Percentiles rank a stretch among this genome's conserved stretches.
These are phyloP conservation scores for Craterostigma plantagineum DNA, from an alignment of 257 asterid genomes.

Conservation along the genomic window DNA sequence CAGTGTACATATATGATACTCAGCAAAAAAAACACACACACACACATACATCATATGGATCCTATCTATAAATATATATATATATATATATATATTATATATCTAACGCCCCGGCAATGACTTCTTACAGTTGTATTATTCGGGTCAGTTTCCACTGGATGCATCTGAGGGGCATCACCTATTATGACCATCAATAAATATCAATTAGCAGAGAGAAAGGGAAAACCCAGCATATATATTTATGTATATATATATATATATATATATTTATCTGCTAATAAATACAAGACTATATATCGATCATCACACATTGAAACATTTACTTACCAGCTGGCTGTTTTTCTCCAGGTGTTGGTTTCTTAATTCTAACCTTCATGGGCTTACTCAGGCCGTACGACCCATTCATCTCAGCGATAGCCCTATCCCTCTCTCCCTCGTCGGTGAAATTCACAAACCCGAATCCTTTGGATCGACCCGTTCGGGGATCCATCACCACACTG, in stretches of 20 bases:
- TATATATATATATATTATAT: too few relatives aligned
- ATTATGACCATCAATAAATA: slow-evolving; percentile 56
- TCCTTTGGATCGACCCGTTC: slow-evolving; percentile 94
- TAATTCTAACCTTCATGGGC: slow-evolving; percentile 96
- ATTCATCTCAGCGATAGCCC: slow-evolving; percentile 96
- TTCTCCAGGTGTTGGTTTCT: slow-evolving; percentile 40
- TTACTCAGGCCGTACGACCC: slow-evolving; percentile 86
- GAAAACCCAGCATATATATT: too few relatives aligned
- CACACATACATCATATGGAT: too few relatives aligned
- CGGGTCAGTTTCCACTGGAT: slow-evolving; percentile 55
- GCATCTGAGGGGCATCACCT: slow-evolving; percentile 54
- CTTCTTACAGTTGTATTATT: slow-evolving; percentile 80
- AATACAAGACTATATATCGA: too few relatives aligned
- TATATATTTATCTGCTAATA: too few relatives aligned
- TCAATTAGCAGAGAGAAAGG: slow-evolving; percentile 19
- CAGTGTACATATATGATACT: slow-evolving; percentile 5
- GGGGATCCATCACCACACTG: slow-evolving; percentile 94
- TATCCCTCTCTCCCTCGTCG: slow-evolving; percentile 76
- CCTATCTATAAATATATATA: too few relatives aligned
- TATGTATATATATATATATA: too few relatives aligned
- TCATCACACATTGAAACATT: too few relatives aligned
- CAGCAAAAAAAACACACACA: slow-evolving; percentile 4
- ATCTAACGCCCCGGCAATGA: slow-evolving; percentile 3
- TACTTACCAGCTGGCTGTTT: too few relatives aligned
- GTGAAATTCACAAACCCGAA: slow-evolving; percentile 96